Evolutionary conservation across 148 eudicot genomes (phyloP).

Genomic region (Amaranthus cruentus): DNA sequence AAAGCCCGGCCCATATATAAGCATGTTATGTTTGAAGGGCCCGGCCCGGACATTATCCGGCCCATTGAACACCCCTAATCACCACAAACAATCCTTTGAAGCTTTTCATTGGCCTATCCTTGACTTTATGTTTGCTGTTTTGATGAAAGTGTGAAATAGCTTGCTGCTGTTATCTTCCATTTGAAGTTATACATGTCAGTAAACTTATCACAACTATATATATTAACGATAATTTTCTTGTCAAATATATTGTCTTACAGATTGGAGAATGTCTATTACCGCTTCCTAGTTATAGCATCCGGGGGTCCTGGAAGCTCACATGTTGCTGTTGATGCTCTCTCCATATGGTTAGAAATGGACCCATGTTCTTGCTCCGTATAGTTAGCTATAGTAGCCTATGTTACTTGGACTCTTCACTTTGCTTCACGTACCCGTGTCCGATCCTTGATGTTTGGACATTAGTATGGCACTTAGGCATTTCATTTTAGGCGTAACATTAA

Average conservation of each 20-base stretch:
- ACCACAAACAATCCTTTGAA: not conserved
- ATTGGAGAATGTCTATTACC: conserved; percentile 32
- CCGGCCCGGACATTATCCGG: too few relatives aligned
- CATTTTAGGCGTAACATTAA: too few relatives aligned
- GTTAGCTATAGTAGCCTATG: not conserved
- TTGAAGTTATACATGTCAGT: not conserved
- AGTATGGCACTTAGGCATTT: too few relatives aligned
- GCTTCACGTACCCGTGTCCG: too few relatives aligned
- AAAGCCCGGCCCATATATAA: too few relatives aligned
- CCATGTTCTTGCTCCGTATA: not conserved
- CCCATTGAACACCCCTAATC: too few relatives aligned
- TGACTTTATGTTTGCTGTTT: not conserved
- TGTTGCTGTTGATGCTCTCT: conserved; percentile 32
- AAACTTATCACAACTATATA: not conserved
- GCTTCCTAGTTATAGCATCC: conserved; percentile 29
- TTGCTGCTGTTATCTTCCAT: not conserved
- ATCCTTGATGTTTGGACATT: too few relatives aligned
- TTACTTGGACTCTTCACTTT: too few relatives aligned
- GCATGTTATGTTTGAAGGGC: too few relatives aligned
- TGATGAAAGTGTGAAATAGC: not conserved
- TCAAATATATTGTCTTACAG: conserved; percentile 12
- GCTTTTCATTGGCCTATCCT: not conserved
- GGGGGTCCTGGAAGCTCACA: conserved; percentile 29
- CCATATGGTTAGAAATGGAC: conserved; percentile 26
- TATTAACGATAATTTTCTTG: not conserved